Percentiles rank a stretch among this genome's conserved stretches.
phyloP scores from a whole-genome alignment of 73 alveolate species.

The Stentor coeruleus region DNA sequence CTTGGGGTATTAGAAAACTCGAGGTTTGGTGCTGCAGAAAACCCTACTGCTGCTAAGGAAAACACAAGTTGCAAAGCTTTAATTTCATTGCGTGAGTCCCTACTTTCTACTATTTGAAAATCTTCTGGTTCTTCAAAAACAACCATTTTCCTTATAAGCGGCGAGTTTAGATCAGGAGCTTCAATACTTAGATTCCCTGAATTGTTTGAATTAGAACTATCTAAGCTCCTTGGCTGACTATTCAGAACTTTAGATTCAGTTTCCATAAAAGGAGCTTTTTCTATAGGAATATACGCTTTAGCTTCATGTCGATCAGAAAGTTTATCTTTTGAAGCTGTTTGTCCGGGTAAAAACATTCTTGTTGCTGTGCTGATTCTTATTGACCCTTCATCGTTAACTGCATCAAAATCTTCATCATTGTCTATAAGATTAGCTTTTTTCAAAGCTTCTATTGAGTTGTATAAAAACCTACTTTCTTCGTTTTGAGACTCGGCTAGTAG shows the following conservation, averaged over 20 bases:
- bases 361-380: constrained; percentile 11
- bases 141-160: background rate
- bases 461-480: background rate
- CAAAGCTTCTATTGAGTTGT: constrained; percentile 25
- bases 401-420: background rate
- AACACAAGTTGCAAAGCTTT: background rate
- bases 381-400: background rate
- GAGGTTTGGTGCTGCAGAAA: background rate
- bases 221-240: too few species aligned
- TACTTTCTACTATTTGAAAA: too few species aligned
- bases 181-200: background rate
- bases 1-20: background rate
- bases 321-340: background rate
- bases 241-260: too few species aligned
- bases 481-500: background rate
- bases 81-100: too few species aligned
- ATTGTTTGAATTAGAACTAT: too few species aligned
- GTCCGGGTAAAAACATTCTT: background rate
- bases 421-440: background rate
- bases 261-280: background rate
- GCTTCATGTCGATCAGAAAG: too few species aligned
- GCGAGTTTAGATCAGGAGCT: background rate
- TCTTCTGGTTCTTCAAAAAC: background rate
- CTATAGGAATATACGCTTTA: too few species aligned
- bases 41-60: constrained; percentile 1